phyloP scores from a whole-genome alignment of 2,329 filamentous ascomycete species.

The Phoma sp. region DNA sequence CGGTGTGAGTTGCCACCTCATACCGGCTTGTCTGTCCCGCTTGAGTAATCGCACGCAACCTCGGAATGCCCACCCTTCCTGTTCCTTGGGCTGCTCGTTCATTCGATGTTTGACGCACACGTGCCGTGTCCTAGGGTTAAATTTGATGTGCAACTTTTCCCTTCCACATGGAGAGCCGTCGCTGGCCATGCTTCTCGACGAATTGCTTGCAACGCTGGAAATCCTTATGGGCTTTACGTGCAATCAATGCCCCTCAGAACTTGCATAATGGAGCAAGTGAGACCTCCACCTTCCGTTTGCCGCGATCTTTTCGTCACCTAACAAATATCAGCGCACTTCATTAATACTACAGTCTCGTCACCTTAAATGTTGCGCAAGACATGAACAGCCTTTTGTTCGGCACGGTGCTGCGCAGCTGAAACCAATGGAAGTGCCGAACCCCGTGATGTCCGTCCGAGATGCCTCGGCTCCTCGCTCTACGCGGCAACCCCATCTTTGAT shows the following conservation, averaged over 20 bases:
- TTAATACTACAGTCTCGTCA: neutral
- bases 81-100: no score
- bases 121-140: no score
- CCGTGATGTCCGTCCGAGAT: slow-evolving; percentile 25
- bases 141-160: no score
- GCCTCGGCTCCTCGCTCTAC: slow-evolving; percentile 44
- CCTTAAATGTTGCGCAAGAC: neutral
- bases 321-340: neutral
- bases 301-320: neutral
- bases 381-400: neutral
- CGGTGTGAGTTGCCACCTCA: no score
- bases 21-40: no score
- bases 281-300: neutral
- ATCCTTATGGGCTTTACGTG: no score
- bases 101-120: no score
- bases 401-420: neutral
- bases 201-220: no score
- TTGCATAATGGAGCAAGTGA: neutral
- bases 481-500: slow-evolving; percentile 54
- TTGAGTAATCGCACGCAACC: no score
- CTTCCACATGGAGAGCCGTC: no score
- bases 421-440: slow-evolving; percentile 14
- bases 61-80: no score
- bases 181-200: no score
- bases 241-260: neutral